Conservation (phyloP, 306 rosid genomes). For the Abrus pulchellus region DNA sequence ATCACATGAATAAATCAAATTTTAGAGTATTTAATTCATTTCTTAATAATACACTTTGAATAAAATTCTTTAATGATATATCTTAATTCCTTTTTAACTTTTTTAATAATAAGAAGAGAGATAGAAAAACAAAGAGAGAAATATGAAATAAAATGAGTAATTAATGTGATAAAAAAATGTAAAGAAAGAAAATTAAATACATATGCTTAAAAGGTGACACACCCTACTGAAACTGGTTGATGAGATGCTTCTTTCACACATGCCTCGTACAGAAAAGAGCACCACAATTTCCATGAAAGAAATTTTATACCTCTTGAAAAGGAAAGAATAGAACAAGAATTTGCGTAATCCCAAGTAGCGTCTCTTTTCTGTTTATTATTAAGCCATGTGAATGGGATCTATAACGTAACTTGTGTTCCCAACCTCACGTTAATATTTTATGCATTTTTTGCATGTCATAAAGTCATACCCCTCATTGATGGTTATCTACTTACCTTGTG, state of each 20-base stretch:
- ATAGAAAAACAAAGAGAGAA: too few relatives aligned
- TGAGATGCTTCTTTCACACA: constrained; percentile 16
- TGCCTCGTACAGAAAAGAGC: background rate
- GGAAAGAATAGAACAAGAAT: background rate
- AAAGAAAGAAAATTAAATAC: too few relatives aligned
- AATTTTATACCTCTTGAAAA: constrained; percentile 18
- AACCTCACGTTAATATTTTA: background rate
- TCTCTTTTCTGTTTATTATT: background rate
- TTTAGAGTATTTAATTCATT: background rate
- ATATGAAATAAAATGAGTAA: too few relatives aligned
- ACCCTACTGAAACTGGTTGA: background rate
- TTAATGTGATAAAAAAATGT: too few relatives aligned
- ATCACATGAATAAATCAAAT: background rate
- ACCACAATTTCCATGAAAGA: background rate
- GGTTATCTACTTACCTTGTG: constrained; percentile 28
- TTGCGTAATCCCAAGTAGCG: background rate
- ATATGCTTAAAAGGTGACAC: background rate
- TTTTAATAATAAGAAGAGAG: too few relatives aligned
- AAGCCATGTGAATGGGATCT: constrained; percentile 26
- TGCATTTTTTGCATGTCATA: constrained; percentile 4
- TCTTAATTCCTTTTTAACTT: too few relatives aligned
- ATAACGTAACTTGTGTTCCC: background rate
- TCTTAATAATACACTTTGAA: background rate
- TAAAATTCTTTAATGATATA: background rate
- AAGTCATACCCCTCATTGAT: background rate